Evolutionary conservation across 2,329 filamentous ascomycete genomes (phyloP).

Genomic region (Macrophomina phaseolina): DNA sequence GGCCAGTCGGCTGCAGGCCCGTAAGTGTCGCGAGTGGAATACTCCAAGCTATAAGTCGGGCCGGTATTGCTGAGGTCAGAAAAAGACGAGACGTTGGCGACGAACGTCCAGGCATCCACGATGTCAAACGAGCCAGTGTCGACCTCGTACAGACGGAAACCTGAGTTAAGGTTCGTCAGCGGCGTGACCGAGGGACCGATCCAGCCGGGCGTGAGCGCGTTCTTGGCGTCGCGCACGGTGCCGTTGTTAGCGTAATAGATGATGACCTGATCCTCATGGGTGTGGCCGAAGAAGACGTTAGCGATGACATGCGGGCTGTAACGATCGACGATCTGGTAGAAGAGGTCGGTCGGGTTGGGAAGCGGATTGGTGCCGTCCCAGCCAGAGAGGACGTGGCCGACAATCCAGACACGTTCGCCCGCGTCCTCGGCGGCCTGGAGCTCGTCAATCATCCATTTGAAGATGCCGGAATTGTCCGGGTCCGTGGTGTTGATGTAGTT

Average conservation of each 20-base stretch:
- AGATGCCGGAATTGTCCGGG: conserved; percentile 56
- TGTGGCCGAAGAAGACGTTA: conserved; percentile 62
- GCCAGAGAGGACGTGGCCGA: conserved; percentile 61
- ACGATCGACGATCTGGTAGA: conserved; percentile 61
- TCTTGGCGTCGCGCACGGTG: conserved; percentile 48
- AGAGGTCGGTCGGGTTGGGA: conserved; percentile 59
- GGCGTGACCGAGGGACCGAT: conserved; percentile 60
- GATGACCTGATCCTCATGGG: conserved; percentile 61
- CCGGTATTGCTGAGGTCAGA: conserved; percentile 47
- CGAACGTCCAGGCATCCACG: conserved; percentile 61
- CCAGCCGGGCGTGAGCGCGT: conserved; percentile 58
- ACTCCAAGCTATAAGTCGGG: conserved; percentile 57
- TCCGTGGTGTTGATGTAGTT: conserved; percentile 60
- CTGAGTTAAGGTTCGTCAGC: conserved; percentile 60
- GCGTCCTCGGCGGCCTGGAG: conserved; percentile 59
- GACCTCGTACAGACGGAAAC: conserved; percentile 61
- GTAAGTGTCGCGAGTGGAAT: conserved; percentile 59
- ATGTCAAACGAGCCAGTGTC: conserved; percentile 61
- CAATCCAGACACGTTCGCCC: conserved; percentile 60
- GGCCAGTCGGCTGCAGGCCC: conserved; percentile 54
- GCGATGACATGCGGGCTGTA: conserved; percentile 63
- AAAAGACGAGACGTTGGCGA: conserved; percentile 57
- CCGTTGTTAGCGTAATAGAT: conserved; percentile 62
- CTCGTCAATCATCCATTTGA: conserved; percentile 58
- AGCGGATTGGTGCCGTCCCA: conserved; percentile 63